Conservation (phyloP, 345 rosid genomes). For the Rhizophora apiculata region DNA sequence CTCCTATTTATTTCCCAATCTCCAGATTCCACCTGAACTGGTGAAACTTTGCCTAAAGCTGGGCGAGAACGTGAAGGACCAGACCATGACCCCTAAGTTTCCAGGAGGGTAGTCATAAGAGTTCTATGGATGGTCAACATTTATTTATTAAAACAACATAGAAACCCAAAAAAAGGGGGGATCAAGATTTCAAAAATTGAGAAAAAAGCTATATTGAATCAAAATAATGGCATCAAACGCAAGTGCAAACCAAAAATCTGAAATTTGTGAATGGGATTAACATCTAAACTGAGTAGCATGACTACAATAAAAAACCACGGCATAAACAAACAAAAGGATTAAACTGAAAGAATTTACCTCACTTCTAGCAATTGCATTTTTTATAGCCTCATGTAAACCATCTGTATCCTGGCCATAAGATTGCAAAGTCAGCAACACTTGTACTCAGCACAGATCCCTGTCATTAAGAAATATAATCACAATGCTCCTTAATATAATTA, state of each 20-base stretch:
- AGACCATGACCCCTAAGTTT: constrained; percentile 55
- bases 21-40: constrained; percentile 27
- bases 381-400: constrained; percentile 57
- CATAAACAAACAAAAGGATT: not conserved
- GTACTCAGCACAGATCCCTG: constrained; percentile 61
- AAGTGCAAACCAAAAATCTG: not conserved
- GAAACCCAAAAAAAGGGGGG: too few relatives aligned
- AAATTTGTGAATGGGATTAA: not conserved
- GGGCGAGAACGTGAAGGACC: constrained; percentile 46
- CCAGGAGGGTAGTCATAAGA: constrained; percentile 6
- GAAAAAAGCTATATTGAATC: not conserved
- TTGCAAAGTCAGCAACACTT: constrained; percentile 74
- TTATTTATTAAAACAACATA: constrained; percentile 5
- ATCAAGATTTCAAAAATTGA: too few relatives aligned
- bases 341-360: constrained; percentile 45
- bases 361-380: constrained; percentile 49
- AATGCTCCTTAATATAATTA: constrained; percentile 50
- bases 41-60: constrained; percentile 29
- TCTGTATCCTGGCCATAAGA: constrained; percentile 78
- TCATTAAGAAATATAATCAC: constrained; percentile 52
- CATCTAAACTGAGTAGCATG: not conserved
- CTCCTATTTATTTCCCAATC: constrained; percentile 59
- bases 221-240: constrained; percentile 7
- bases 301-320: not conserved
- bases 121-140: constrained; percentile 2